Percentiles rank a stretch among this genome's conserved stretches.
Evolutionary conservation across 108 stramenopile genomes (phyloP).

Genomic region (Mediolabrus comicus): DNA sequence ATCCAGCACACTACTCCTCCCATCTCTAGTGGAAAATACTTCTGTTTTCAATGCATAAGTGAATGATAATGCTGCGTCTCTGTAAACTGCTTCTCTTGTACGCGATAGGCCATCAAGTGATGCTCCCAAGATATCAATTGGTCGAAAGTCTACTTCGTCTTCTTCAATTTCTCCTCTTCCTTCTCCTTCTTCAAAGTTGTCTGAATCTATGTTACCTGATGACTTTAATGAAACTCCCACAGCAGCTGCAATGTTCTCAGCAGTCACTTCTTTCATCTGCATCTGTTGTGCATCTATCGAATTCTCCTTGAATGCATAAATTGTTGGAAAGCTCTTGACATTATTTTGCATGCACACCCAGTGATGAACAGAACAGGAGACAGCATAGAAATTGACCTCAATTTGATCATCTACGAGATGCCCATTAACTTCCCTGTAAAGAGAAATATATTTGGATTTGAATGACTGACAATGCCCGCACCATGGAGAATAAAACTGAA

Average conservation of each 20-base stretch:
- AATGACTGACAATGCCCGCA: constrained; percentile 70
- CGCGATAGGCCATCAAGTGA: constrained; percentile 41
- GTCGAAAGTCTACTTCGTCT: constrained; percentile 20
- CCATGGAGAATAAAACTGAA: constrained; percentile 78
- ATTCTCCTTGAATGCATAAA: constrained; percentile 47
- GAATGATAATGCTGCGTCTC: constrained; percentile 73
- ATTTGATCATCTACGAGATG: constrained; percentile 19
- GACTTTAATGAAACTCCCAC: constrained; percentile 19
- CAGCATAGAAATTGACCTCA: constrained; percentile 55
- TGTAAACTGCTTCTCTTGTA: constrained; percentile 46
- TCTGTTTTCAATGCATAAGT: constrained; percentile 58
- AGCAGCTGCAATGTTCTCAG: constrained; percentile 15
- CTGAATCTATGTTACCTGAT: not conserved
- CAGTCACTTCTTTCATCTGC: constrained; percentile 18
- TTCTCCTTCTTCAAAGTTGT: not conserved
- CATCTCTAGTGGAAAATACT: constrained; percentile 23
- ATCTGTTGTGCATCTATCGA: constrained; percentile 30
- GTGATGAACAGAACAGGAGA: constrained; percentile 66
- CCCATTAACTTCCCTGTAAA: constrained; percentile 46
- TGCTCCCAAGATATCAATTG: constrained; percentile 51
- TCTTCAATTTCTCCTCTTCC: not conserved
- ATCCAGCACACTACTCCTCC: constrained; percentile 18
- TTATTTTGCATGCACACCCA: constrained; percentile 54
- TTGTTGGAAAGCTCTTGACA: constrained; percentile 56
- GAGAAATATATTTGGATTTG: constrained; percentile 59